Base-by-base conservation (phyloP, 441 rosid genomes). In the Croton setiger region DNA sequence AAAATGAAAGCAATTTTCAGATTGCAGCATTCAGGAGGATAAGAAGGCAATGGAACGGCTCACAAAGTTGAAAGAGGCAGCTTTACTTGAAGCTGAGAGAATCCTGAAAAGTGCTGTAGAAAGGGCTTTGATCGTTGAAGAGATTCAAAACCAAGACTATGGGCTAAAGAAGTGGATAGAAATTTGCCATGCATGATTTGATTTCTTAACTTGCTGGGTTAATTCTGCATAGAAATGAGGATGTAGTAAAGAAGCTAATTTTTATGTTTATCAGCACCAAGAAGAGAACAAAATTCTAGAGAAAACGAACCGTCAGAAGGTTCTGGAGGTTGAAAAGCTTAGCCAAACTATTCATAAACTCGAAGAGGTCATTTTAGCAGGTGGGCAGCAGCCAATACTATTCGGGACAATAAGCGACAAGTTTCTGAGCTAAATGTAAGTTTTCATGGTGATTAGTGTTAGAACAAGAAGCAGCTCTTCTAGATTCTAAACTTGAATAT, bases 251-350 rank as follows among this genome's bases (percentile, higher is more conserved):
- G 37, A 49, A 37, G 47, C 48, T 15, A 31, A 63, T 41, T 60
- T 39, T 33, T 7, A 45, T 65, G 14, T 70, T 7, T 56, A 6
- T 37, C 48, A 59, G 71, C 33, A 77, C 66, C 86, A 89, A 89
- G 99, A 95, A 63, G 99, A 95, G 88, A 85, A 90, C 83, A 87
- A 74, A 78, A 86, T 88, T 73, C 90, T 95, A 0, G 99, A 95
- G 85, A 92, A 92, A 74, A 86, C 86, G 9, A 88, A 95, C 77
- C 93, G 99, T 65, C 98, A 88, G 67, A 92, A 95, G 82, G 93
- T 90, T 56, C 59, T 82, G 44, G 98, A 95, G 78, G 91, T 90
- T 3, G 97, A 90, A 83, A 95, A 86, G 80, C 94, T 95, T 35
- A 86, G 91, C 62, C 93, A 85, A 64, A 90, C 89, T 60, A 86